These are phyloP conservation scores for Hemisphaericaspora xylanilytica DNA, from an alignment of 1,139 yeast species.

Conservation along the genomic window DNA sequence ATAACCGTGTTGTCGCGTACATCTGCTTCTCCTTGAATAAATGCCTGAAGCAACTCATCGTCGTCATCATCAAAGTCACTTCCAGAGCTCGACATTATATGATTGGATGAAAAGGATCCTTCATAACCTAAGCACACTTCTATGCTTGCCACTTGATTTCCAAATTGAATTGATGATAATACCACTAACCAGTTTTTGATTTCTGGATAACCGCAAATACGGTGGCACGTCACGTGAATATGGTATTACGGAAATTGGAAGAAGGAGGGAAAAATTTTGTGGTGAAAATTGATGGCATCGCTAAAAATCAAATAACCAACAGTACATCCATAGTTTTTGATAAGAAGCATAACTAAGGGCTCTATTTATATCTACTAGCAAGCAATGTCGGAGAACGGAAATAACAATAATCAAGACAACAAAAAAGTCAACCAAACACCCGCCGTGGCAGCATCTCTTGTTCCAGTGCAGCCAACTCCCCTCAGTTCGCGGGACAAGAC, in stretches of 20 bases:
- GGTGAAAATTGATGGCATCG: background rate
- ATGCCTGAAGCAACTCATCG: conserved; percentile 29
- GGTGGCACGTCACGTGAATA: too few species aligned
- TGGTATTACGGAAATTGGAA: too few species aligned
- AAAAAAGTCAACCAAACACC: conserved; percentile 22
- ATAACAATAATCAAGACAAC: conserved; percentile 4
- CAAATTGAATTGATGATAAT: too few species aligned
- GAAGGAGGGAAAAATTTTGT: background rate
- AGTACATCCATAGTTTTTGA: too few species aligned
- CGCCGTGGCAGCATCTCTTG: conserved; percentile 66
- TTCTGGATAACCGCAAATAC: too few species aligned
- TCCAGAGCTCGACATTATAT: conserved; percentile 4
- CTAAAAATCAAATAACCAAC: background rate
- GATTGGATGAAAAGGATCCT: too few species aligned
- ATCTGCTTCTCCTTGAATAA: conserved; percentile 11
- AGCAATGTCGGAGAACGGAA: conserved; percentile 3
- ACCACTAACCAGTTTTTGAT: too few species aligned
- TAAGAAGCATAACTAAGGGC: too few species aligned
- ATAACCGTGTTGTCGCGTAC: conserved; percentile 7
- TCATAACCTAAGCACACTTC: too few species aligned
- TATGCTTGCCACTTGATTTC: too few species aligned
- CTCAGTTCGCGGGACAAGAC: conserved; percentile 78
- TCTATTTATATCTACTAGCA: too few species aligned
- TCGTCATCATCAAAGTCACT: conserved; percentile 35
- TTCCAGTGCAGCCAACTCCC: conserved; percentile 83